Percentiles rank a stretch among this genome's conserved stretches.
Evolutionary conservation across 2,329 filamentous ascomycete species (phyloP).

Genomic region (Apiospora kogelbergensis): DNA sequence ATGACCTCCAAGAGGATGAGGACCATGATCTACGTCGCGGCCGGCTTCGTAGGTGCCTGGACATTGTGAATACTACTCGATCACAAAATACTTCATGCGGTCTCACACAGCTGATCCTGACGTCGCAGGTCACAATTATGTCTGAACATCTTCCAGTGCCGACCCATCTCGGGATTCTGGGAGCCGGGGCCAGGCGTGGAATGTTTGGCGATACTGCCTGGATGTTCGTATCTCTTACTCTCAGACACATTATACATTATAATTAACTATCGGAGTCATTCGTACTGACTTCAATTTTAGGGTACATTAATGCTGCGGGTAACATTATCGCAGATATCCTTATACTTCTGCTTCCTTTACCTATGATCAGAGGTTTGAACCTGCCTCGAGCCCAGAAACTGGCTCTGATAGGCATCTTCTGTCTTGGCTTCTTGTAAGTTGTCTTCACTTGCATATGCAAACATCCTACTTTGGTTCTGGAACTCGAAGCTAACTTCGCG

Average conservation of each 20-base stretch:
- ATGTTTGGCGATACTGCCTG: not conserved
- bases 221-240: not conserved
- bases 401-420: not conserved
- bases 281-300: not conserved
- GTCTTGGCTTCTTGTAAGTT: not conserved
- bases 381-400: not conserved
- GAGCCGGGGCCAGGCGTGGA: not conserved
- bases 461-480: not conserved
- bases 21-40: not conserved
- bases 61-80: not conserved
- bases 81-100: not conserved
- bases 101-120: not conserved
- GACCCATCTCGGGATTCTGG: slow-evolving; percentile 5
- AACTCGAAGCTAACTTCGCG: not conserved
- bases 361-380: not conserved
- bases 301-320: not conserved
- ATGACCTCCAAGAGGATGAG: not conserved
- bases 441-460: not conserved
- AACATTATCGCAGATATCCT: not conserved
- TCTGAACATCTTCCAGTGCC: not conserved
- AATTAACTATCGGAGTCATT: not conserved
- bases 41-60: not conserved
- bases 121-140: not conserved
- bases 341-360: not conserved
- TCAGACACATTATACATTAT: not conserved